Base-by-base conservation (phyloP, 768 basidiomycete genomes). In the Lactarius vividus region DNA sequence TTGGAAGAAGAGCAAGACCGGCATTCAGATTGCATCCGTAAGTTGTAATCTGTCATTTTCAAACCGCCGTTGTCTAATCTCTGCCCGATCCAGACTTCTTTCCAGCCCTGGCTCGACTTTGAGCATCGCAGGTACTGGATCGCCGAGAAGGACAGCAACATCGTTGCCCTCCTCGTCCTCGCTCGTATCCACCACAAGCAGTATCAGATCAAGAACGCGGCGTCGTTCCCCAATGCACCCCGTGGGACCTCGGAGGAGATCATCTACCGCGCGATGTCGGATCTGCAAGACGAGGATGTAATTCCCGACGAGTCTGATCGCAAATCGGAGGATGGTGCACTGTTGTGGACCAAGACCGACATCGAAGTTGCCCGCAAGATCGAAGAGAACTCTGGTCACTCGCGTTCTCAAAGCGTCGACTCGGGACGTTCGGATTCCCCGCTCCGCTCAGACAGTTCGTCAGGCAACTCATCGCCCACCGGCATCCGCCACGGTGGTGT, bases 81-180 rank as follows among this genome's bases (percentile, higher is more conserved):
- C 18, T n/a, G 9, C 23, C 20, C 29, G 11, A 35, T 15, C 20
- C 65, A 82, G 77, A 81, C 78, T 1, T 79, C 80, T 1, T 73
- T 83, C 49, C 76, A 80, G 61, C 86, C 85, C 0, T 87, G 83
- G 82, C 72, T 82, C 9, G 86, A 88, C 71, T 73, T 77, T 31
- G 76, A 80, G 53, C 84, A 88, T 70, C 77, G 86, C 29, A 76
- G 80, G 15, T 87, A 87, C 73, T 88, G 84, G 80, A 69, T 84
- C 10, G 85, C 86, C 0, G 75, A 75, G 55, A 75, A 81, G 62
- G 76, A 69, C 4, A 55, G 31, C 29, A 66, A 83, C 77, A 72
- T 80, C 28, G 75, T 84, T 5, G 82, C 83, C 4, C 63, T 85
- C 44, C 78, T 85, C 66, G 81, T 86, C 58, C 77, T 86, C 23